phyloP scores from a whole-genome alignment of 345 rosid species.

The Carallia brachiata region DNA sequence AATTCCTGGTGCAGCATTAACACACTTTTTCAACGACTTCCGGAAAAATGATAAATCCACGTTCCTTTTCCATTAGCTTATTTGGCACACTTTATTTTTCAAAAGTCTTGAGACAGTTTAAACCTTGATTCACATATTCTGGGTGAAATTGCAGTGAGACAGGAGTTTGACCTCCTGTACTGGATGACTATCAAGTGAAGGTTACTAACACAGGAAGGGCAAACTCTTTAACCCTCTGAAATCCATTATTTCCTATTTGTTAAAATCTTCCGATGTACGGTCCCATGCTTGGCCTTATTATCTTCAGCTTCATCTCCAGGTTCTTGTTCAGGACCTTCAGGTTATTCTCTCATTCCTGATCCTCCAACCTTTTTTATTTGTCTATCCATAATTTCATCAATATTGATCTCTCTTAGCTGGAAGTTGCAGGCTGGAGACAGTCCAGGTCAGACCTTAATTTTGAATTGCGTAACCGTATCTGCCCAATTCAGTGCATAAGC shows the following conservation, averaged over 20 bases:
- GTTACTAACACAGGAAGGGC: constrained; percentile 79
- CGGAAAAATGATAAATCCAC: constrained; percentile 67
- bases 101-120: neutral
- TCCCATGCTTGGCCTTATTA: constrained; percentile 48
- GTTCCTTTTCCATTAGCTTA: neutral
- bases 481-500: too few relatives aligned
- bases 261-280: constrained; percentile 36
- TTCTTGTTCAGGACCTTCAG: neutral
- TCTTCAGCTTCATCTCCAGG: neutral
- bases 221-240: constrained; percentile 28
- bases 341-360: neutral
- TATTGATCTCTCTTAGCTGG: too few relatives aligned
- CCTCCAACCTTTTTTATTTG: too few relatives aligned
- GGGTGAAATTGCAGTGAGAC: constrained; percentile 47
- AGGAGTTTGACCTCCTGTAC: constrained; percentile 91
- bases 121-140: neutral
- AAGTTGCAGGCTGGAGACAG: too few relatives aligned
- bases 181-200: constrained; percentile 69
- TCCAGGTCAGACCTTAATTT: too few relatives aligned
- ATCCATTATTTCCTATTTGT: neutral
- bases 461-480: too few relatives aligned
- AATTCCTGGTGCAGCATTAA: constrained; percentile 49
- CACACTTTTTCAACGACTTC: constrained; percentile 73
- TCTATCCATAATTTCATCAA: too few relatives aligned
- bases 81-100: neutral